Conservation (phyloP, 352 stramenopile species). For the Globisporangium barbulae region DNA sequence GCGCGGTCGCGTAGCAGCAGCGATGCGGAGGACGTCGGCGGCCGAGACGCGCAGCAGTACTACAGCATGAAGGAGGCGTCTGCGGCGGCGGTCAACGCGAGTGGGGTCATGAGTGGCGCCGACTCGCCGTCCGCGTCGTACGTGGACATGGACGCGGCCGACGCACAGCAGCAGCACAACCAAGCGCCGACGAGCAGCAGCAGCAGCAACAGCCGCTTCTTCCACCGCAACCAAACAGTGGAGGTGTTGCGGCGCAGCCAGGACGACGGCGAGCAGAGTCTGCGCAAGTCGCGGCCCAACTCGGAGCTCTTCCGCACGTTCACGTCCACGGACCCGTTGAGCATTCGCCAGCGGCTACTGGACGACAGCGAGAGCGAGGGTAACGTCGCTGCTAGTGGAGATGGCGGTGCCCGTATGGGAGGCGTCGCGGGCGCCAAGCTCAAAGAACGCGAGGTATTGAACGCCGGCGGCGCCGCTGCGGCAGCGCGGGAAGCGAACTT, state of each 20-base stretch:
- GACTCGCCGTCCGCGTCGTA: constrained; percentile 18
- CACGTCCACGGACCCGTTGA: constrained; percentile 64
- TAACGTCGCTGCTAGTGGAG: background rate
- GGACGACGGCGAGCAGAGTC: constrained; percentile 16
- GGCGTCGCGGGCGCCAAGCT: constrained; percentile 11
- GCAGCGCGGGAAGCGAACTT: background rate
- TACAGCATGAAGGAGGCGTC: constrained; percentile 17
- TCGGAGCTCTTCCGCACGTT: constrained; percentile 72
- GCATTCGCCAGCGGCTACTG: constrained; percentile 47
- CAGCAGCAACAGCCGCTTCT: constrained; percentile 30
- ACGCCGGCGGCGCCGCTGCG: background rate
- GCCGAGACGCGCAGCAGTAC: constrained; percentile 3
- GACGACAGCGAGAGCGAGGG: constrained; percentile 39
- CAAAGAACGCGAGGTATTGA: constrained; percentile 4
- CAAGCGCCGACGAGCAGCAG: constrained; percentile 7
- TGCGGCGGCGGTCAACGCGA: constrained; percentile 1
- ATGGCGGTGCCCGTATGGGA: background rate
- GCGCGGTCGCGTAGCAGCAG: background rate
- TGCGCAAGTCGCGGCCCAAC: constrained; percentile 45
- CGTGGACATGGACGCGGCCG: constrained; percentile 18
- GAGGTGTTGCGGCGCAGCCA: constrained; percentile 53
- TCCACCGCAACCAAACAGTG: constrained; percentile 73
- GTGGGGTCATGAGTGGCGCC: constrained; percentile 19
- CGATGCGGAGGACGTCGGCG: background rate
- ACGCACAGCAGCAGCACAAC: constrained; percentile 20